Evolutionary conservation across 2,329 filamentous ascomycete genomes (phyloP).

Genomic region (Thyridium curvatum): DNA sequence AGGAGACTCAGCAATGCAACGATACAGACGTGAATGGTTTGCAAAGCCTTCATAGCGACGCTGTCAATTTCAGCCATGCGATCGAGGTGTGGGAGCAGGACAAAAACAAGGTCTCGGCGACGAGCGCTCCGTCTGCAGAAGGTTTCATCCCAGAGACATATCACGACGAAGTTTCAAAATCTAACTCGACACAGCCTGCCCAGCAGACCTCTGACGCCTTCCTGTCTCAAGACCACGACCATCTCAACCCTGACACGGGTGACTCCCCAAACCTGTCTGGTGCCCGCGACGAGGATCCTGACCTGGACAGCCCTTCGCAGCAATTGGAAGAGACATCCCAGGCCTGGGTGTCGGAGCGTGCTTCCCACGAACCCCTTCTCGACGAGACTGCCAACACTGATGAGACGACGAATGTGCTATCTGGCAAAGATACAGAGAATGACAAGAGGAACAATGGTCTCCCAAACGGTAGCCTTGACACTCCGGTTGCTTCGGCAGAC

Average conservation of each 20-base stretch:
- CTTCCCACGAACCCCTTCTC: background rate
- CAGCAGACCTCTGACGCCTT: slow-evolving; percentile 32
- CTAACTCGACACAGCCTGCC: slow-evolving; percentile 23
- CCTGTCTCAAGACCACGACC: too few relatives aligned
- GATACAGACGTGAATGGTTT: too few relatives aligned
- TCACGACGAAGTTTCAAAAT: slow-evolving; percentile 8
- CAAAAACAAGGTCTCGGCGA: too few relatives aligned
- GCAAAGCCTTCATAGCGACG: too few relatives aligned
- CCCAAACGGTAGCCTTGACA: slow-evolving; percentile 20
- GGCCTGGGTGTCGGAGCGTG: slow-evolving; percentile 1
- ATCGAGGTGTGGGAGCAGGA: too few relatives aligned
- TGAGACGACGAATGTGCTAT: slow-evolving; percentile 3
- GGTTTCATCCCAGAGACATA: slow-evolving; percentile 15
- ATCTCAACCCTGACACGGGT: too few relatives aligned
- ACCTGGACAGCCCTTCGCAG: slow-evolving; percentile 21
- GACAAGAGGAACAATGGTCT: too few relatives aligned
- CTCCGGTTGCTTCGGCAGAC: slow-evolving; percentile 27
- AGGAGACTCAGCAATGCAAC: too few relatives aligned
- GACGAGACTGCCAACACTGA: slow-evolving; percentile 6
- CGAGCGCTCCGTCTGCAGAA: slow-evolving; percentile 3
- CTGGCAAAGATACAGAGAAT: too few relatives aligned
- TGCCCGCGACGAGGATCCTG: slow-evolving; percentile 2
- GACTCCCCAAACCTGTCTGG: too few relatives aligned
- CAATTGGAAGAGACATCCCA: slow-evolving; percentile 19
- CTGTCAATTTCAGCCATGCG: too few relatives aligned